Conservation (phyloP, 73 alveolate species). For the Diophrys appendiculata region DNA sequence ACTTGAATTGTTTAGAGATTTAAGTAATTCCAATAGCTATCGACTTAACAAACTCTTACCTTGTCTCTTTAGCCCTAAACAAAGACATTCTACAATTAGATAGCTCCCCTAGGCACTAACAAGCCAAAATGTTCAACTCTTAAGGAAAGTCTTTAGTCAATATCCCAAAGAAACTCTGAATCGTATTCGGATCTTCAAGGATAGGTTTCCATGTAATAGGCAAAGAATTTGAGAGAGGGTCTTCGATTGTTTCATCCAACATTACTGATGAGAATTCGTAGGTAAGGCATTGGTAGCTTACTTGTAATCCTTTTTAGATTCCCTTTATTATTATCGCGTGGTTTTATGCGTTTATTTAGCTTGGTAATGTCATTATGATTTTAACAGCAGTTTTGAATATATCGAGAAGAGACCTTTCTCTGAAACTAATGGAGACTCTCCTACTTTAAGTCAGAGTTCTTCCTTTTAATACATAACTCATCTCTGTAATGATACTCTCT, state of each 20-base stretch:
- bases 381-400: background rate
- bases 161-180: background rate
- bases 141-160: background rate
- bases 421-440: conserved; percentile 46
- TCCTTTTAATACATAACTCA: conserved; percentile 51
- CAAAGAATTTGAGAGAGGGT: conserved; percentile 36
- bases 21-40: conserved; percentile 22
- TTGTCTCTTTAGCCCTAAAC: conserved; percentile 24
- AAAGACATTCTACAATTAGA: conserved; percentile 30
- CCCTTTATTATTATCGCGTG: background rate
- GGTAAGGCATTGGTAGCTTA: conserved; percentile 14
- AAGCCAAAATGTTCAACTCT: background rate
- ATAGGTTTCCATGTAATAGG: conserved; percentile 52
- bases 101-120: conserved; percentile 27
- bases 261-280: conserved; percentile 49
- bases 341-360: background rate
- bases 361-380: background rate
- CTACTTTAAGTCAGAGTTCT: conserved; percentile 40
- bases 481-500: conserved; percentile 49
- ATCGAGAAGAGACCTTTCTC: conserved; percentile 40
- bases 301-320: background rate
- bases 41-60: conserved; percentile 27
- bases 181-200: conserved; percentile 5
- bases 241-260: conserved; percentile 53
- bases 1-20: too few relatives aligned